Base-by-base conservation (phyloP, 2,329 filamentous ascomycete genomes). In the Biscogniauxia mediterranea region DNA sequence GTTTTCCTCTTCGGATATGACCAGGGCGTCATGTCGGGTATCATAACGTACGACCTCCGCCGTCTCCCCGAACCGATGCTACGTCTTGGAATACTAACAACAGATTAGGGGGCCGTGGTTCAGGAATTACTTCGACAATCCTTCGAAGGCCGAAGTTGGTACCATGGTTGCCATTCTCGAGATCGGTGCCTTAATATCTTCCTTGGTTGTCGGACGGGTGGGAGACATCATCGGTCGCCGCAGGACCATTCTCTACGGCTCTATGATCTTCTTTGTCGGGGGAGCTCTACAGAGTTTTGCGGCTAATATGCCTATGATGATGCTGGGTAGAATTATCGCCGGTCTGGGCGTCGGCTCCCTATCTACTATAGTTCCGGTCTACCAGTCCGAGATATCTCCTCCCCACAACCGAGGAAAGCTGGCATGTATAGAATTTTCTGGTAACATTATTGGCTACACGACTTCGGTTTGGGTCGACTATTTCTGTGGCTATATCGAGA, bases 401-500 rank as follows among this genome's bases (percentile, higher is more conserved):
- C 93, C 95, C 5, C 95, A 99, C 73, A 98, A 97, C 76, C 86
- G 95, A 70, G 95, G 95, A 65, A 96, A 95, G 78, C 83, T 99
- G 64, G 95, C 94, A 23, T 98, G 95, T 76, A 98, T 99, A 68
- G 95, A 99, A 76, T 99, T 98, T 73, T 94, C 94, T 0, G 95
- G 95, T 58, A 99, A 99, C 77, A 96, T 99, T 65, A 89, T 92
- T 63, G 95, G 95, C 32, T 99, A 99, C 75, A 90, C 94, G 58
- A 93, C 92, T 57, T 98, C 94, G 69, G 94, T 98, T 21, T 99
- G 95, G 95, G 94, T 98, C 26, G 95, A 99, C 76, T 99, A 98
- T 78, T 94, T 95, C 71, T 97, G 93, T 77, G 95, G 91, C 61
- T 97, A 84, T 74, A 98, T 99, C 73, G 77, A 92, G 64, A 91